Conservation (phyloP, 139 green algal genomes). For the Chlamydomonas applanata region DNA sequence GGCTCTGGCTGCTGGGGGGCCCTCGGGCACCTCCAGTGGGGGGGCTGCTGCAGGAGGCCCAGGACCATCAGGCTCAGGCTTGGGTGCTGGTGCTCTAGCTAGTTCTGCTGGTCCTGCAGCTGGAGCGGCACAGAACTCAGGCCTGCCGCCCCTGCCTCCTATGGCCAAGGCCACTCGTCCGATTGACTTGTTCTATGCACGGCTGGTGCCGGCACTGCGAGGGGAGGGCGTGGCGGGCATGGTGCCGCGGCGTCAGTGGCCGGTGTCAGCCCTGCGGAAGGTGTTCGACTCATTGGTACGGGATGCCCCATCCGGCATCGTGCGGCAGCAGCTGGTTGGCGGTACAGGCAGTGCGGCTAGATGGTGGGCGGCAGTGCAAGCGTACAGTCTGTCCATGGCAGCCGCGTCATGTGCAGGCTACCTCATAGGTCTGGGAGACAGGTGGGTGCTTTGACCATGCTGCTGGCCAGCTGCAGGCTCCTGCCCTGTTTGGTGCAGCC, state of each 20-base stretch:
- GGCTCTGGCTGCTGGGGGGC: constrained; percentile 15
- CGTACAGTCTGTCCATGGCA: constrained; percentile 56
- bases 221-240: constrained; percentile 37
- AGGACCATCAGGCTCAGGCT: too few species aligned
- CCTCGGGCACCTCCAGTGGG: too few species aligned
- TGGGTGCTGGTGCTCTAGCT: not conserved
- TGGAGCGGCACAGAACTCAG: not conserved
- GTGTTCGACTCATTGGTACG: constrained; percentile 14
- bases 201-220: constrained; percentile 38
- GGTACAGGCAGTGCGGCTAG: constrained; percentile 24
- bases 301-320: constrained; percentile 21
- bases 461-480: not conserved
- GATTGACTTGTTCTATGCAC: constrained; percentile 34
- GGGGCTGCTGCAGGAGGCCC: constrained; percentile 1
- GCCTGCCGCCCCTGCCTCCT: not conserved
- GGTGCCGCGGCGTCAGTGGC: constrained; percentile 40
- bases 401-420: constrained; percentile 68
- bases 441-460: not conserved
- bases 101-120: not conserved
- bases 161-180: constrained; percentile 24
- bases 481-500: not conserved
- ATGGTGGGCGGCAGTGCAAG: constrained; percentile 51
- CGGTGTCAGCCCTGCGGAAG: constrained; percentile 20
- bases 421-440: constrained; percentile 86
- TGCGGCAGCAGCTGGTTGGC: constrained; percentile 62